These are phyloP conservation scores for Rhodofomes roseus DNA, from an alignment of 1,284 basidiomycete genomes.

Conservation along the genomic window DNA sequence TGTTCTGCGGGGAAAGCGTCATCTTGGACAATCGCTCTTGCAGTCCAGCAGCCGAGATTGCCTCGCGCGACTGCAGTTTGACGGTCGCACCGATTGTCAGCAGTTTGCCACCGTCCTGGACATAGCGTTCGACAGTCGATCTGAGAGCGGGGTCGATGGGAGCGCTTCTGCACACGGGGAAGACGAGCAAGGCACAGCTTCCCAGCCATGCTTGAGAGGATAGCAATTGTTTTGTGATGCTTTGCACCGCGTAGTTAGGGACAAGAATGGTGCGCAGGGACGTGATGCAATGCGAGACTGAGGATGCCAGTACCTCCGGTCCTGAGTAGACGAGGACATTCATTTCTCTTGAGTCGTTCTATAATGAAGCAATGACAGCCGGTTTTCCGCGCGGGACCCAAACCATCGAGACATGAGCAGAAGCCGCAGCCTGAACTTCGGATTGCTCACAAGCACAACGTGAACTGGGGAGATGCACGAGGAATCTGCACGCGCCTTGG, in stretches of 20 bases:
- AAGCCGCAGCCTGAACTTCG: too few species aligned
- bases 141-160: conserved; percentile 46
- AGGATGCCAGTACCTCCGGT: conserved; percentile 59
- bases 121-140: conserved; percentile 55
- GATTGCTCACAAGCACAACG: too few species aligned
- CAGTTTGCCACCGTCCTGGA: conserved; percentile 61
- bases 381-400: too few species aligned
- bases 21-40: conserved; percentile 7
- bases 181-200: conserved; percentile 73
- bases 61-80: conserved; percentile 9
- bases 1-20: background rate
- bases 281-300: conserved; percentile 51
- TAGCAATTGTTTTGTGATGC: conserved; percentile 55
- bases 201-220: conserved; percentile 71
- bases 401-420: too few species aligned
- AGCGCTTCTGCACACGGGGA: conserved; percentile 60
- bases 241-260: conserved; percentile 77
- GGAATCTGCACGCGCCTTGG: too few species aligned
- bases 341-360: conserved; percentile 40
- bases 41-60: background rate
- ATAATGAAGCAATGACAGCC: too few species aligned
- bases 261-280: conserved; percentile 58
- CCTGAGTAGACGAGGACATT: conserved; percentile 82
- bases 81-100: conserved; percentile 28
- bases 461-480: too few species aligned